phyloP scores from a whole-genome alignment of 78 protist species.

The slime mould (Dictyostelium discoideum) region DNA sequence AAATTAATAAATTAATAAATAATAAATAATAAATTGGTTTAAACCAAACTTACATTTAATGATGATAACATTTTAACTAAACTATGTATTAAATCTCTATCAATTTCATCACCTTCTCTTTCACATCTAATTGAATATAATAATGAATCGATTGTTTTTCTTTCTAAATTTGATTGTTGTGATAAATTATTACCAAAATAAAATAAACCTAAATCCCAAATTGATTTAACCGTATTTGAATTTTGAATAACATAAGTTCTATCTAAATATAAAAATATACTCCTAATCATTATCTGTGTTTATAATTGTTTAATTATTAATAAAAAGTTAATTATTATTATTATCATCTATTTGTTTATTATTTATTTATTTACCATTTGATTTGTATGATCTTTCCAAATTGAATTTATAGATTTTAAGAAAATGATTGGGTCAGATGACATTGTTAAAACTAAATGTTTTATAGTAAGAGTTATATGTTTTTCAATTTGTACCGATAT shows the following conservation, averaged over 20 bases:
- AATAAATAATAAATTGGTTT: too few relatives aligned
- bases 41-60: constrained; percentile 41
- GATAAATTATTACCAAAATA: constrained; percentile 66
- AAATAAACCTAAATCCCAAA: constrained; percentile 91
- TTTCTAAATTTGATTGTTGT: constrained; percentile 32
- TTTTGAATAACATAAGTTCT: constrained; percentile 88
- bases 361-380: constrained; percentile 46
- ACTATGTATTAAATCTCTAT: constrained; percentile 52
- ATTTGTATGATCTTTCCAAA: constrained; percentile 73
- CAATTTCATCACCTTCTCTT: constrained; percentile 85
- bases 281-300: constrained; percentile 76
- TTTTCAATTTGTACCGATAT: constrained; percentile 17
- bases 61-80: constrained; percentile 84
- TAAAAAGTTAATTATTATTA: too few relatives aligned
- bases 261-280: constrained; percentile 91
- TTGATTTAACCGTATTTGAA: constrained; percentile 30
- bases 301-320: neutral
- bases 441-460: neutral
- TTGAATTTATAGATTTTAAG: constrained; percentile 6
- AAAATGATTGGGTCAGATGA: neutral
- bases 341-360: too few relatives aligned
- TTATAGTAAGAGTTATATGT: neutral
- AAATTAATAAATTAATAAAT: neutral
- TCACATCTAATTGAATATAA: constrained; percentile 81
- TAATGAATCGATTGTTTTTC: constrained; percentile 44